Evolutionary conservation across 208 protist genomes (phyloP).

Genomic region (Leishmania amazonensis): DNA sequence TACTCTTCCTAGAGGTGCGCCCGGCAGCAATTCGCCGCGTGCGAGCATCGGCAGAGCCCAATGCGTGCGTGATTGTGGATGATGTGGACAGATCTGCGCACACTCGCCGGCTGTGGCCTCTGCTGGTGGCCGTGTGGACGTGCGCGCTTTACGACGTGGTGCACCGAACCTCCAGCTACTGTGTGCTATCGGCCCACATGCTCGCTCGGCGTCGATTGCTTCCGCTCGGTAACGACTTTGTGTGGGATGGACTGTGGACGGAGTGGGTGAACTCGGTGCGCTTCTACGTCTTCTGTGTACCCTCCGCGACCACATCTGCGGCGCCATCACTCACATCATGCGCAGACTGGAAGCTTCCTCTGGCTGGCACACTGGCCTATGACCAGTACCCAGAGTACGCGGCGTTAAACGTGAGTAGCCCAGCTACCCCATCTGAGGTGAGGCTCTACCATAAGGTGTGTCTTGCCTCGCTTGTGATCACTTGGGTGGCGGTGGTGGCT

Average conservation of each 20-base stretch:
- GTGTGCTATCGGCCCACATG: constrained; percentile 44
- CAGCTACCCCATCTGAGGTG: constrained; percentile 13
- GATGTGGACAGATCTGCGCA: neutral
- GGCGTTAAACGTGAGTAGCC: constrained; percentile 6
- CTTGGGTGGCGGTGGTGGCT: constrained; percentile 8
- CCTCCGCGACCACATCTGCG: neutral
- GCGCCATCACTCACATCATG: neutral
- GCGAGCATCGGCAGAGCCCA: neutral
- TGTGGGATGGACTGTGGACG: constrained; percentile 33
- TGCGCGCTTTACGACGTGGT: constrained; percentile 50
- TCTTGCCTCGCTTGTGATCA: constrained; percentile 18
- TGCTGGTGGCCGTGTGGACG: constrained; percentile 36
- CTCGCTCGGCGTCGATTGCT: constrained; percentile 55
- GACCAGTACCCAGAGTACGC: constrained; percentile 27
- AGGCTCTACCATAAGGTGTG: constrained; percentile 9
- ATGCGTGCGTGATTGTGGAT: neutral
- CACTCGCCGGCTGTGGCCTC: constrained; percentile 12
- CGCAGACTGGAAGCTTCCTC: constrained; percentile 22
- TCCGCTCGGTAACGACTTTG: constrained; percentile 31
- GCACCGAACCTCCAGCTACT: constrained; percentile 44
- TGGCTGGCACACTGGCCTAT: constrained; percentile 16
- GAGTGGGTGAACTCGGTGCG: constrained; percentile 55
- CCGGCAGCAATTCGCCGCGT: constrained; percentile 18
- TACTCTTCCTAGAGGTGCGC: constrained; percentile 54
- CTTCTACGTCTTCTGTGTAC: constrained; percentile 31